These are phyloP conservation scores for Uromyces viciae-fabae DNA, from an alignment of 1,284 basidiomycete genomes.

Conservation along the genomic window DNA sequence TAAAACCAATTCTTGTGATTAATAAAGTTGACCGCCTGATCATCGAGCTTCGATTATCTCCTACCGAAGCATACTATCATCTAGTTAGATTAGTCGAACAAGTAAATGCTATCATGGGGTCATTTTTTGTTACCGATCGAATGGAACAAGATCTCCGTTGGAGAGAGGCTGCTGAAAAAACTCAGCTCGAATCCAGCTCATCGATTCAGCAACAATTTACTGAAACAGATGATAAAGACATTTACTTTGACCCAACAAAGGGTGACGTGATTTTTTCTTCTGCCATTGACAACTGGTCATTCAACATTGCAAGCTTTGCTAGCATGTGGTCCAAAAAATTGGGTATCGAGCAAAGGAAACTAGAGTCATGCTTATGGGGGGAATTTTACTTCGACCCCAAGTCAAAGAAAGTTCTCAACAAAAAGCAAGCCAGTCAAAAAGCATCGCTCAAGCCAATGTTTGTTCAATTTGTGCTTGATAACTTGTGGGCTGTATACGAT, in stretches of 20 bases:
- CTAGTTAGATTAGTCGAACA: slow-evolving; percentile 89
- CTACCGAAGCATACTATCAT: slow-evolving; percentile 90
- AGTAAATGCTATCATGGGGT: slow-evolving; percentile 96
- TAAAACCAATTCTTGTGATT: slow-evolving; percentile 88
- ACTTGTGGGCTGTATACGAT: slow-evolving; percentile 95
- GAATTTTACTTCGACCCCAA: slow-evolving; percentile 97
- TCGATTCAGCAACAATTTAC: slow-evolving; percentile 62
- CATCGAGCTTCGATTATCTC: slow-evolving; percentile 85
- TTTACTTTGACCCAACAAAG: slow-evolving; percentile 92
- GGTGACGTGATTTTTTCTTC: slow-evolving; percentile 97
- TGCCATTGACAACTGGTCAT: slow-evolving; percentile 97
- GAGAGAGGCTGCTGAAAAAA: slow-evolving; percentile 82
- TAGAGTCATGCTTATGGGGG: slow-evolving; percentile 89
- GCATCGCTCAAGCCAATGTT: slow-evolving; percentile 84
- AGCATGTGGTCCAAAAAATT: slow-evolving; percentile 87
- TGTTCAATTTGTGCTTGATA: slow-evolving; percentile 95
- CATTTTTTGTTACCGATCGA: slow-evolving; percentile 89
- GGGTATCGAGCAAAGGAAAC: slow-evolving; percentile 80
- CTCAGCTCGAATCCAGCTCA: slow-evolving; percentile 62
- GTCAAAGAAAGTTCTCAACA: slow-evolving; percentile 83
- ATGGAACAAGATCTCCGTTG: slow-evolving; percentile 95
- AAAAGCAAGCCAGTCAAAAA: slow-evolving; percentile 70
- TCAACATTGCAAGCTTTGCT: slow-evolving; percentile 88
- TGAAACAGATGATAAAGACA: slow-evolving; percentile 93
- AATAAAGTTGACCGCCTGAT: slow-evolving; percentile 97